phyloP scores from a whole-genome alignment of 2,329 filamentous ascomycete genomes.

The Hortaea sp. region DNA sequence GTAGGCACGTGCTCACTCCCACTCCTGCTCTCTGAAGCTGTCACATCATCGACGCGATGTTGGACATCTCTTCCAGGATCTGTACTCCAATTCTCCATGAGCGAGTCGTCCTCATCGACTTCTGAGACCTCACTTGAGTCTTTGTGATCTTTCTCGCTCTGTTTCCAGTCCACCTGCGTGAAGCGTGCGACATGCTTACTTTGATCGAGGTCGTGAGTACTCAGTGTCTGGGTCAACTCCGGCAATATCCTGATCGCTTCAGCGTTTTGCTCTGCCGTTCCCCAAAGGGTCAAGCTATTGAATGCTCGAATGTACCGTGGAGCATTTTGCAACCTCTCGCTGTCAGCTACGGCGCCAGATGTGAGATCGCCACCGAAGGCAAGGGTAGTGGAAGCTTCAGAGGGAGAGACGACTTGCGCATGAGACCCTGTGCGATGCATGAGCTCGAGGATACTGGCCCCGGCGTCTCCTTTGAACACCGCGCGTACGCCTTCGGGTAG shows the following conservation, averaged over 20 bases:
- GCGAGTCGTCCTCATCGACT: not conserved
- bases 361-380: not conserved
- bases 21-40: too few relatives aligned
- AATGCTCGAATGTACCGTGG: slow-evolving; percentile 1
- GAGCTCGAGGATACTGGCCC: slow-evolving; percentile 17
- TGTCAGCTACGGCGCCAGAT: not conserved
- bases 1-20: too few relatives aligned
- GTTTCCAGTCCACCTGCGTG: too few relatives aligned
- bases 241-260: slow-evolving; percentile 11
- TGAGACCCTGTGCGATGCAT: slow-evolving; percentile 23
- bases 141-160: too few relatives aligned
- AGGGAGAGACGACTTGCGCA: slow-evolving; percentile 9
- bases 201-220: not conserved
- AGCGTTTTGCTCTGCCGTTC: slow-evolving; percentile 11
- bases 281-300: slow-evolving; percentile 13
- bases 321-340: not conserved
- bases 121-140: too few relatives aligned
- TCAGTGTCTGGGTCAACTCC: slow-evolving; percentile 5
- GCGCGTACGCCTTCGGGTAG: slow-evolving; percentile 11
- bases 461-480: slow-evolving; percentile 10
- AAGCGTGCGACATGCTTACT: not conserved
- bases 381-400: not conserved
- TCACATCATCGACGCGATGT: too few relatives aligned
- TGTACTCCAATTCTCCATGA: not conserved
- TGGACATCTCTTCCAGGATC: too few relatives aligned